Conservation (phyloP, 179 eudicot genomes). For the Vitellaria paradoxa region DNA sequence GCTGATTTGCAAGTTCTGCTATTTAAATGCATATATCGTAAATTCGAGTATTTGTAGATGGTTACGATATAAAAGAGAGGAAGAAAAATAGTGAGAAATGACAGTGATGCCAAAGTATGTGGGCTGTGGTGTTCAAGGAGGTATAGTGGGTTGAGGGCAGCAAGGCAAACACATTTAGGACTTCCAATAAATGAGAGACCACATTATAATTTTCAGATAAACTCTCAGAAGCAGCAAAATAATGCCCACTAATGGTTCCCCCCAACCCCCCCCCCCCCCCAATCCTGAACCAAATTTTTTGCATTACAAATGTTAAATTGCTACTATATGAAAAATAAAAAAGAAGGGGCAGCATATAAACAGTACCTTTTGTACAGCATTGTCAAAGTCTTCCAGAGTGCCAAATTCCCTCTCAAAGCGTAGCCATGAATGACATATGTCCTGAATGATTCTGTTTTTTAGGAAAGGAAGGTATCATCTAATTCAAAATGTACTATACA, state of each 20-base stretch:
- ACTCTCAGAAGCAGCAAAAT: not conserved
- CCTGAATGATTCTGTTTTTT: conserved; percentile 60
- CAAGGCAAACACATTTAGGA: not conserved
- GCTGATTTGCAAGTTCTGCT: too few species aligned
- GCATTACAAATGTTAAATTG: not conserved
- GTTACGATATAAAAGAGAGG: too few species aligned
- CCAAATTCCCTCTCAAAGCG: conserved; percentile 92
- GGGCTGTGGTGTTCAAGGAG: conserved; percentile 2
- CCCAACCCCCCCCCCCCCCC: too few species aligned
- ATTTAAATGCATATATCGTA: not conserved
- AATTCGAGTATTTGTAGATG: too few species aligned
- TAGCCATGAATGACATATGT: conserved; percentile 88
- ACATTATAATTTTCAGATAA: not conserved
- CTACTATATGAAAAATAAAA: not conserved
- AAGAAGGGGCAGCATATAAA: conserved; percentile 6
- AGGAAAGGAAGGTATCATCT: conserved; percentile 37
- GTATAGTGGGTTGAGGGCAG: not conserved
- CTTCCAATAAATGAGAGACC: not conserved
- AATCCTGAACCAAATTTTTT: too few species aligned
- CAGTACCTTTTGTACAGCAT: conserved; percentile 74
- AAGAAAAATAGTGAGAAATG: not conserved
- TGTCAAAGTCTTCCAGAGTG: conserved; percentile 72
- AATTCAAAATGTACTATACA: conserved; percentile 23
- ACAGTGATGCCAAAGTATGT: not conserved
- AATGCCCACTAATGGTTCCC: not conserved